Conservation (phyloP, 371 early-diverging fungal genomes). For the Zopfochytrium polystomum region DNA sequence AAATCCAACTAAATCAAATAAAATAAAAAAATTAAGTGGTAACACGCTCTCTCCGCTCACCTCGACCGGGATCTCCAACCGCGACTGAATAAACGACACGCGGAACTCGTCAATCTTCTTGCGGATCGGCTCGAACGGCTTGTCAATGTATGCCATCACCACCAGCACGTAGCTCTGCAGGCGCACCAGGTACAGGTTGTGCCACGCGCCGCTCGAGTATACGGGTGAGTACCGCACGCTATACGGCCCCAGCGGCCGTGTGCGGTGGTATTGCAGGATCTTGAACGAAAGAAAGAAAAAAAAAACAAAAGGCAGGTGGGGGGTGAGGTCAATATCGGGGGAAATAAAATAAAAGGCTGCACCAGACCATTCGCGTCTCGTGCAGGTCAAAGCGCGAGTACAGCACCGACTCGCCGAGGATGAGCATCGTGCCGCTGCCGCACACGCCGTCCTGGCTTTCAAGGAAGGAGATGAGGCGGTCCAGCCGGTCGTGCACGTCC, state of each 20-base stretch:
- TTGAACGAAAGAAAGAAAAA: conserved; percentile 8
- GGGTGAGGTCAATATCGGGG: background rate
- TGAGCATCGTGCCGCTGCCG: conserved; percentile 53
- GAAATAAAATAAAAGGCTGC: background rate
- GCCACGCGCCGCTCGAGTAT: conserved; percentile 45
- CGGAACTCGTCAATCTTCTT: conserved; percentile 44
- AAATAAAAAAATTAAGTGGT: background rate
- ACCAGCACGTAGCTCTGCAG: conserved; percentile 48
- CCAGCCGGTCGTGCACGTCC: conserved; percentile 46
- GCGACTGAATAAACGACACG: conserved; percentile 43
- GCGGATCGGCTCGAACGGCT: conserved; percentile 36
- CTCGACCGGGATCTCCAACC: conserved; percentile 50
- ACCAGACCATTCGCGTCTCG: conserved; percentile 50
- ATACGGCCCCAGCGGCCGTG: conserved; percentile 42
- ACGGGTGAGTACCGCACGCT: conserved; percentile 48
- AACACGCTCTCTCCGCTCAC: conserved; percentile 14
- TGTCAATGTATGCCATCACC: conserved; percentile 46
- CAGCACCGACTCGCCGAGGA: conserved; percentile 49
- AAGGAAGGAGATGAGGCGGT: conserved; percentile 50
- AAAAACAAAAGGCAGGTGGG: too few relatives aligned
- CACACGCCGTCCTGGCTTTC: conserved; percentile 56
- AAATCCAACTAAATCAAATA: background rate
- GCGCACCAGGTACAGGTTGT: conserved; percentile 46
- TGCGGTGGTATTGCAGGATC: conserved; percentile 50
- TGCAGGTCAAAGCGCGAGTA: conserved; percentile 45